phyloP scores from a whole-genome alignment of 129 eudicot genomes.

The Flaveria ramosissima region DNA sequence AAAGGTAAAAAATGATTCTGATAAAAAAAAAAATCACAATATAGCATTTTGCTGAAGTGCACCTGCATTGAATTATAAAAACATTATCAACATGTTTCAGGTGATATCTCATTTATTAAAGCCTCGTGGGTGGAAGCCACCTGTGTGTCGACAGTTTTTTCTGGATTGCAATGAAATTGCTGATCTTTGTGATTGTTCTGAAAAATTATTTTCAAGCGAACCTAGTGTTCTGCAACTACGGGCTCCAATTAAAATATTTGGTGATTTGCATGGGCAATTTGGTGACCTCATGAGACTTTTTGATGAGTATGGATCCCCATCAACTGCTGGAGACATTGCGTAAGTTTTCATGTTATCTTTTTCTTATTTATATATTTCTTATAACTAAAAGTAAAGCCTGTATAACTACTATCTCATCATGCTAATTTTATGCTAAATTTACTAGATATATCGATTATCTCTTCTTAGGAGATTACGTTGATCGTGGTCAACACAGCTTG shows the following conservation, averaged over 20 bases:
- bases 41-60: background rate
- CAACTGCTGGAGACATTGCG: constrained; percentile 98
- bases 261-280: constrained; percentile 97
- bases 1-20: constrained; percentile 50
- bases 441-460: constrained; percentile 90
- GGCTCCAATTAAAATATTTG: constrained; percentile 97
- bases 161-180: constrained; percentile 91
- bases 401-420: constrained; percentile 18
- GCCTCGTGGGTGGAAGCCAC: constrained; percentile 99
- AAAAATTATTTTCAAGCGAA: constrained; percentile 84
- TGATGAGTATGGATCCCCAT: constrained; percentile 97
- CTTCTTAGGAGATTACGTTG: constrained; percentile 93
- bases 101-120: constrained; percentile 80
- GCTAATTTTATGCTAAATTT: constrained; percentile 32
- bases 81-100: constrained; percentile 37
- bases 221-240: constrained; percentile 84
- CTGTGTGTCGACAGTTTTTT: constrained; percentile 86
- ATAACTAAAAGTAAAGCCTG: background rate
- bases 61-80: background rate
- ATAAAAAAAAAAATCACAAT: too few species aligned
- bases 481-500: constrained; percentile 95
- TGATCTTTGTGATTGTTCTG: constrained; percentile 95
- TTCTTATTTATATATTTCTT: background rate
- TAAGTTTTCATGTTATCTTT: constrained; percentile 40
- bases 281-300: constrained; percentile 99